A percentile compares a stretch with the other conserved stretches of the same genome.
phyloP scores from a whole-genome alignment of 345 rosid species.

The Salix exigua region DNA sequence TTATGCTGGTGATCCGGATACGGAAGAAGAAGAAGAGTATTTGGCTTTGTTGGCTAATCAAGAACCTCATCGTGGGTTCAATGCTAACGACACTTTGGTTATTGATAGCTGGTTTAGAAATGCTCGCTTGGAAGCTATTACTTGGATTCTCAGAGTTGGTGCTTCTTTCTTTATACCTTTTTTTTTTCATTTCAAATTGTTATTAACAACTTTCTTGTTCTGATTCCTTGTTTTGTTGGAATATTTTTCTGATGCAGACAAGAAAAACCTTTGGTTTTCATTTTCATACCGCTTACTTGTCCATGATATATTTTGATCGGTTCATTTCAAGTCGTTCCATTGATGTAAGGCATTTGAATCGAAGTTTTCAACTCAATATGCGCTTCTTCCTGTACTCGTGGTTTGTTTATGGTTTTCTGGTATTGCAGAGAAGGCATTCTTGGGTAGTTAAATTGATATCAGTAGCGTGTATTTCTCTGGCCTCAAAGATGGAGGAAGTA shows the following conservation, averaged over 20 bases:
- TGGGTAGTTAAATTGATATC: conserved; percentile 84
- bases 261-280: conserved; percentile 40
- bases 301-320: conserved; percentile 54
- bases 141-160: conserved; percentile 57
- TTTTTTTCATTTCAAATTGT: background rate
- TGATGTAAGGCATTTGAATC: conserved; percentile 32
- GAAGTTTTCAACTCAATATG: background rate
- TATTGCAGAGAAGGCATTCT: conserved; percentile 47
- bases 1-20: conserved; percentile 7
- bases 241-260: conserved; percentile 31
- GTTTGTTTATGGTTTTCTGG: background rate
- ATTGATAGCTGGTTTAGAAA: conserved; percentile 25
- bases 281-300: conserved; percentile 46
- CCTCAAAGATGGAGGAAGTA: conserved; percentile 90
- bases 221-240: background rate
- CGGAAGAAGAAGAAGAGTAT: conserved; percentile 27
- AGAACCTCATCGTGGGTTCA: conserved; percentile 37
- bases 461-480: conserved; percentile 76
- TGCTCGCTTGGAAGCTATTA: conserved; percentile 44
- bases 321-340: conserved; percentile 39
- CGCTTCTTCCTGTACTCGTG: background rate
- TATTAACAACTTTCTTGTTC: background rate
- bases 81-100: conserved; percentile 20
- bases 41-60: conserved; percentile 30
- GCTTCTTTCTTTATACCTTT: background rate